phyloP scores from a whole-genome alignment of 2,329 filamentous ascomycete genomes.

The Ascochyta pisi region DNA sequence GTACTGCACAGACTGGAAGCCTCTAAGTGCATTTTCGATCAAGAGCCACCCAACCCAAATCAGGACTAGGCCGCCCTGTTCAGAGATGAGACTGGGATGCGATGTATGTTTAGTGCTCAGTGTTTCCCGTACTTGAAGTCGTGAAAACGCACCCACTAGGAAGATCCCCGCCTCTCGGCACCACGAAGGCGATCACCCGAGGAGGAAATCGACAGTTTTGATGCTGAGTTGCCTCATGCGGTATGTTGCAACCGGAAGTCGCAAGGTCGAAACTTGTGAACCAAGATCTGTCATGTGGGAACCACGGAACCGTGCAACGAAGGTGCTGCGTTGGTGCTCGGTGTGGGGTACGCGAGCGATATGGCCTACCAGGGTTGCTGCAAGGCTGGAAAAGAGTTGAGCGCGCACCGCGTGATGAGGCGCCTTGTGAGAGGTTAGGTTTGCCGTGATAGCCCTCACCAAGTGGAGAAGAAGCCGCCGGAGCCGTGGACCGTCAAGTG shows the following conservation, averaged over 20 bases:
- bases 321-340: neutral
- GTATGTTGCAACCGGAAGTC: constrained; percentile 24
- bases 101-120: no score
- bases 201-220: constrained; percentile 29
- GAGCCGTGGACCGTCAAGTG: neutral
- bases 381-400: neutral
- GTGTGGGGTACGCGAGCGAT: neutral
- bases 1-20: no score
- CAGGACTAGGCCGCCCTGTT: no score
- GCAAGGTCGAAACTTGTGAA: constrained; percentile 1
- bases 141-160: neutral
- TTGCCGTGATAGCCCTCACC: neutral
- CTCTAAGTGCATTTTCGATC: no score
- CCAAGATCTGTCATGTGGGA: constrained; percentile 9
- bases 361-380: neutral
- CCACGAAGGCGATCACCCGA: constrained; percentile 37
- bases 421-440: no score
- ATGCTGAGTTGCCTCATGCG: constrained; percentile 23
- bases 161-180: constrained; percentile 15
- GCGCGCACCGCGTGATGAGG: no score
- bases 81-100: no score
- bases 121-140: neutral
- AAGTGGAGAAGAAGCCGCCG: constrained; percentile 3
- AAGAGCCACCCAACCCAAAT: no score
- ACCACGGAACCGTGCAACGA: constrained; percentile 7